Percentiles rank a stretch among this genome's conserved stretches.
These are phyloP conservation scores for Ramalina peruviana DNA, from an alignment of 495 filamentous ascomycete species.

Conservation along the genomic window DNA sequence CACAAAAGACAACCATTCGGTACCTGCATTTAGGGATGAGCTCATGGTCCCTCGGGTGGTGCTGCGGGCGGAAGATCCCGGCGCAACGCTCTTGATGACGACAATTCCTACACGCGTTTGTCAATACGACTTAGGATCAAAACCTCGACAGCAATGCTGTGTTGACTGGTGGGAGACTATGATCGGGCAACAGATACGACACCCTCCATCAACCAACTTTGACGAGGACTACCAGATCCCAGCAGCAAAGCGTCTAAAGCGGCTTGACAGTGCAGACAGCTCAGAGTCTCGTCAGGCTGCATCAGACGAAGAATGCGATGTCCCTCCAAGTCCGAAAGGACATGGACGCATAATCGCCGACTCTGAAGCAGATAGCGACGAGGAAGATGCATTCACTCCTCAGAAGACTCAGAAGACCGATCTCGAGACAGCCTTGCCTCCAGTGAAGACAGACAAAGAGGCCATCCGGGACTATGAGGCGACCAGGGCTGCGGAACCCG, in stretches of 20 bases:
- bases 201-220: slow-evolving; percentile 27
- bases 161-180: slow-evolving; percentile 4
- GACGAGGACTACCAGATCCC: slow-evolving; percentile 18
- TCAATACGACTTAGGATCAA: too few species aligned
- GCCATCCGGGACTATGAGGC: slow-evolving; percentile 73
- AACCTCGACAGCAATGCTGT: too few species aligned
- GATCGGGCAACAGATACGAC: slow-evolving; percentile 22
- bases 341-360: slow-evolving; percentile 16
- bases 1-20: too few species aligned
- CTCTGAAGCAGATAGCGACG: slow-evolving; percentile 25
- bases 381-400: slow-evolving; percentile 20
- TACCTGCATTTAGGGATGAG: too few species aligned
- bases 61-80: too few species aligned
- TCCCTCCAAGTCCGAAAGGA: slow-evolving; percentile 2
- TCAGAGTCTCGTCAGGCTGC: slow-evolving; percentile 10
- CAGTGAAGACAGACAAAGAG: slow-evolving; percentile 48
- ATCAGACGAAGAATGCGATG: not conserved
- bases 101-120: too few species aligned
- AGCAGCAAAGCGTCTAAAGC: slow-evolving; percentile 25
- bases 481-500: slow-evolving; percentile 30
- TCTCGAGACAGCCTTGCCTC: slow-evolving; percentile 62
- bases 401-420: slow-evolving; percentile 40
- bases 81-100: too few species aligned
- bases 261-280: slow-evolving; percentile 21
- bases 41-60: too few species aligned